A percentile compares a stretch with the other conserved stretches of the same genome.
These are phyloP conservation scores for Cicer chorassanicum DNA, from an alignment of 306 rosid species.

Conservation along the genomic window DNA sequence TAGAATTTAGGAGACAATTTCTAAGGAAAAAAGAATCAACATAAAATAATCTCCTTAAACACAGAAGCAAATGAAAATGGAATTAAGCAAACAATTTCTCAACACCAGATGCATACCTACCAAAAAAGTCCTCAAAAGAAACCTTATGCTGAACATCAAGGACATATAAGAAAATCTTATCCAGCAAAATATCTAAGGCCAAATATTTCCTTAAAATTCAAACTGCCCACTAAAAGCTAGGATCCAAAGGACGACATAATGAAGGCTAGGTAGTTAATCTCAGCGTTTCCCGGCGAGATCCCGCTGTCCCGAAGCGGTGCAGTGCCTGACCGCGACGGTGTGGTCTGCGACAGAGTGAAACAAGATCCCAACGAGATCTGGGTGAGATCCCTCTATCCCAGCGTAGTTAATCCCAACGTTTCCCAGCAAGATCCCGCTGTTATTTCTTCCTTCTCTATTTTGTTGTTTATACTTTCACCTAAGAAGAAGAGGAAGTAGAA, in stretches of 20 bases:
- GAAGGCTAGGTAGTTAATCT: too few species aligned
- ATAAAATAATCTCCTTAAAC: conserved; percentile 31
- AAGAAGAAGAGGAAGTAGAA: too few species aligned
- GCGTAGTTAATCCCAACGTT: too few species aligned
- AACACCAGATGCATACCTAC: conserved; percentile 16
- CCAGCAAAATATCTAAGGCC: background rate
- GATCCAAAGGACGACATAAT: background rate
- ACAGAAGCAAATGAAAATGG: conserved; percentile 20
- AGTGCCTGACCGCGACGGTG: too few species aligned
- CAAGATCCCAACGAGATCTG: too few species aligned
- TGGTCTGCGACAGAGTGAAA: too few species aligned
- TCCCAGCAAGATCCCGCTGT: too few species aligned
- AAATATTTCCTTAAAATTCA: conserved; percentile 13
- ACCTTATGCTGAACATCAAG: conserved; percentile 4
- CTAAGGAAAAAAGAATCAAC: conserved; percentile 11
- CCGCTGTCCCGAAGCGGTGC: too few species aligned
- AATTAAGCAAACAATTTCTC: conserved; percentile 10
- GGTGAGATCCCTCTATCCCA: too few species aligned
- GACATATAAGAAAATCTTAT: conserved; percentile 1
- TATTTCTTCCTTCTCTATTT: too few species aligned
- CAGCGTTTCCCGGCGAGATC: too few species aligned
- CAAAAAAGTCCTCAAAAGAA: conserved; percentile 18
- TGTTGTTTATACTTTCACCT: too few species aligned
- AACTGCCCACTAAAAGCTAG: conserved; percentile 6
- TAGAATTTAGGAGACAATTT: background rate